phyloP scores from a whole-genome alignment of 176 grass and related monocot species.

The Areca catechu region DNA sequence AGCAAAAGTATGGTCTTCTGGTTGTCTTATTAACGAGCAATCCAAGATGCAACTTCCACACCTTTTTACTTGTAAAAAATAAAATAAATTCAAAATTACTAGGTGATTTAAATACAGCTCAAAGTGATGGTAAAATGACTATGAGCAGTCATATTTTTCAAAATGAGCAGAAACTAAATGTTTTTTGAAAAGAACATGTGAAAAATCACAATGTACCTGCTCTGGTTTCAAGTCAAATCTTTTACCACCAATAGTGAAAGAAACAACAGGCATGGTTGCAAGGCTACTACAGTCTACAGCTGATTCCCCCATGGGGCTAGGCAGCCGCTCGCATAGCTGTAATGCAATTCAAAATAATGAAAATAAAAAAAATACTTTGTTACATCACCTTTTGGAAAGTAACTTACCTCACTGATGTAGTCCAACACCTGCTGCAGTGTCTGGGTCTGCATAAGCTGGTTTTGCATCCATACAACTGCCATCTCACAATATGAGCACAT shows the following conservation, averaged over 20 bases:
- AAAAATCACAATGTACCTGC: conserved; percentile 26
- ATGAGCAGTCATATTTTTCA: no score
- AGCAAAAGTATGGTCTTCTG: no score
- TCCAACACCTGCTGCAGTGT: conserved; percentile 28
- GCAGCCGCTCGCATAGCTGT: conserved; percentile 51
- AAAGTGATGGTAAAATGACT: no score
- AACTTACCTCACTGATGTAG: conserved; percentile 36
- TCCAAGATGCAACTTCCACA: no score
- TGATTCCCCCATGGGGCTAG: conserved; percentile 43
- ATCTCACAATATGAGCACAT: conserved; percentile 40
- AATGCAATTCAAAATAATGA: conserved; percentile 6
- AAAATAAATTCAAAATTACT: no score
- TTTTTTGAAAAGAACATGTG: no score
- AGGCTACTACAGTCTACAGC: conserved; percentile 39
- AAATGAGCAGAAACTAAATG: neutral
- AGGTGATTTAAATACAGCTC: no score
- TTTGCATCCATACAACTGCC: conserved; percentile 42
- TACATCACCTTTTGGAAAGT: neutral
- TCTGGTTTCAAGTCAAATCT: conserved; percentile 45
- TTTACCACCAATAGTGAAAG: conserved; percentile 53
- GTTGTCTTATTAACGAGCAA: no score
- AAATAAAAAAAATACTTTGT: neutral
- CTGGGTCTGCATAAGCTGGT: conserved; percentile 31
- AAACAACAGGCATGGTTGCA: conserved; percentile 20
- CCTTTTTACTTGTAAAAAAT: no score